A percentile compares a stretch with the other conserved stretches of the same genome.
phyloP scores from a whole-genome alignment of 2,329 filamentous ascomycete genomes.

The Paracoccidioides brasiliensis region DNA sequence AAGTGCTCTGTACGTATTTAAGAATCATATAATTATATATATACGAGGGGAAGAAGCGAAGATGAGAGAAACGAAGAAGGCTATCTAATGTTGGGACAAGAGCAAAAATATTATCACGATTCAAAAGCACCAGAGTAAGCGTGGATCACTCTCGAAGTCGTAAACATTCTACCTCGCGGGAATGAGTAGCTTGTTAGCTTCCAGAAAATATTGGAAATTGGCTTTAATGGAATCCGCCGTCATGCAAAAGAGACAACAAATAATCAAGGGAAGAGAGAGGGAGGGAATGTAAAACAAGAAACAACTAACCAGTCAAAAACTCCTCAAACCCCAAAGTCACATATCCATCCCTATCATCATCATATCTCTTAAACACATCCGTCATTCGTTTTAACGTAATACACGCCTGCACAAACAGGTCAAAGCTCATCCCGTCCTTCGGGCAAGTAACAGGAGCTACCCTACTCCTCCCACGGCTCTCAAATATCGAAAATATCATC shows the following conservation, averaged over 20 bases:
- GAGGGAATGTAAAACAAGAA: neutral
- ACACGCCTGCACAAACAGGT: constrained; percentile 94
- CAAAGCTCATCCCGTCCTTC: constrained; percentile 67
- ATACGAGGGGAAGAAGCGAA: neutral
- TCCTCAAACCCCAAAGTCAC: constrained; percentile 74
- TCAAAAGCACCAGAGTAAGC: neutral
- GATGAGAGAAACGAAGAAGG: neutral
- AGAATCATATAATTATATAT: no score
- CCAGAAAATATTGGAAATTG: neutral
- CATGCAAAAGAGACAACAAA: no score
- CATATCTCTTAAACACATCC: constrained; percentile 97
- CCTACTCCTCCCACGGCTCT: constrained; percentile 41
- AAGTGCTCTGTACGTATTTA: neutral
- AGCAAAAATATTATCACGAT: neutral
- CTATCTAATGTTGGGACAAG: neutral
- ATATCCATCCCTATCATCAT: constrained; percentile 90
- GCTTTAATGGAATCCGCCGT: no score
- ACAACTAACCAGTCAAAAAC: constrained; percentile 49
- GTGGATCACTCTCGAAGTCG: constrained; percentile 5
- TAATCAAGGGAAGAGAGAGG: neutral
- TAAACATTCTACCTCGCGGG: constrained; percentile 2
- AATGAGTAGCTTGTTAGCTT: neutral
- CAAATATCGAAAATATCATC: constrained; percentile 77
- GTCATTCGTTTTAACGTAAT: constrained; percentile 98
- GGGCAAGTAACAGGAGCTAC: constrained; percentile 27